Conservation (phyloP, 768 basidiomycete genomes). For the Podaxis mareebaensis region DNA sequence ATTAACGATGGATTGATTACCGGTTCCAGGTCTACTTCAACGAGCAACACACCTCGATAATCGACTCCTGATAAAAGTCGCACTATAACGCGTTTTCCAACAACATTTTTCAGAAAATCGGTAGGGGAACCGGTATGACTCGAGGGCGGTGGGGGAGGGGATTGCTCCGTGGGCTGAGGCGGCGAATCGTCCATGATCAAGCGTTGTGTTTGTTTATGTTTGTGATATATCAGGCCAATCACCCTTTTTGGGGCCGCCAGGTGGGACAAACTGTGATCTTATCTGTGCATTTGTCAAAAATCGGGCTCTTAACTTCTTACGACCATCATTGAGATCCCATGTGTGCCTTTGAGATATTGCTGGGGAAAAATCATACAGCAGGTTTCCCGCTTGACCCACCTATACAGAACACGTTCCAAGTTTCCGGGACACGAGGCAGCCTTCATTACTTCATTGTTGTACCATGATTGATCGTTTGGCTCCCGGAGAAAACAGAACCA, state of each 20-base stretch:
- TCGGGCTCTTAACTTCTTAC: too few relatives aligned
- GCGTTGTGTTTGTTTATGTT: constrained; percentile 2
- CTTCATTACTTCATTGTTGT: too few relatives aligned
- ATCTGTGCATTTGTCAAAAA: too few relatives aligned
- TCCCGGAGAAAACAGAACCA: too few relatives aligned
- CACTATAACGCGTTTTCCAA: constrained; percentile 94
- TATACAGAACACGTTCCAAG: too few relatives aligned
- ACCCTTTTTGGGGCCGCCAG: neutral
- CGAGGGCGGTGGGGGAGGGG: constrained; percentile 47
- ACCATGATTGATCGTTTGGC: too few relatives aligned
- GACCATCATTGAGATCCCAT: too few relatives aligned
- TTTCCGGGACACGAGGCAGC: too few relatives aligned
- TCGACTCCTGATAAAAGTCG: constrained; percentile 90
- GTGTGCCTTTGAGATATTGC: too few relatives aligned
- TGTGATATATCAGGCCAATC: neutral
- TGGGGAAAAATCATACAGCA: too few relatives aligned
- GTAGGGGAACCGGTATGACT: constrained; percentile 80
- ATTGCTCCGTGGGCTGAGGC: constrained; percentile 31
- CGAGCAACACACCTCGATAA: constrained; percentile 69
- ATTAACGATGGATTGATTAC: neutral
- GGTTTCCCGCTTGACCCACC: too few relatives aligned
- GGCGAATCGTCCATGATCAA: constrained; percentile 28
- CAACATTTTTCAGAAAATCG: constrained; percentile 92
- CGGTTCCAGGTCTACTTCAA: neutral
- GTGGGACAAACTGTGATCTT: too few relatives aligned